Base-by-base conservation (phyloP, 495 filamentous ascomycete species). In the Penicillium parvum region DNA sequence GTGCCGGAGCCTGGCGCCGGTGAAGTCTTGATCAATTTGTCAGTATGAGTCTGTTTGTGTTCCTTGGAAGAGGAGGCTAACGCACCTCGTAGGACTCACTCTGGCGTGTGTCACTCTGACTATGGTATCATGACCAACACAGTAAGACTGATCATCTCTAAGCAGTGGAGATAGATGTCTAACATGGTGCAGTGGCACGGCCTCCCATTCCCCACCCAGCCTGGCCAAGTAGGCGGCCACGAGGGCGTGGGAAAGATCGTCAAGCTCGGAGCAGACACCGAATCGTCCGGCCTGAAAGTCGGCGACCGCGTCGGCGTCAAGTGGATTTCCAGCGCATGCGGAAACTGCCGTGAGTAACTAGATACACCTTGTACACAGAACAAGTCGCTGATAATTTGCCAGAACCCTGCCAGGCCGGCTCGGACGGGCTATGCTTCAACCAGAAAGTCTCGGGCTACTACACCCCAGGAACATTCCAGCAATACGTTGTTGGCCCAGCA, bases 61-160 rank as follows among this genome's bases (percentile, higher is more conserved):
- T 7, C 12, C 0, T 8, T 25, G 10, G n/a, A n/a, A 27, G 28
- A 7, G 21, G 4, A n/a, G 19, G 64, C 49, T 47, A 28, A 36
- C 34, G 7, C 12, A 3, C 26, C 4, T 23, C 2, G 6, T 40
- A 81, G 79, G 21, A 81, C 82, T 17, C 82, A 86, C 47, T 80
- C 77, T 1, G 84, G 84, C 35, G 79, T 88, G 23, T 86, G 84
- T 58, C 82, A 84, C 57, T 82, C 78, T 9, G 84, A 89, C 52
- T 62, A 73, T 46, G 71, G 74, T 18, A 61, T 84, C 50, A 85
- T 85, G 75, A 73, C 69, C 29, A 79, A 79, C 50, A 56, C 60
- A 6, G 67, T 71, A 61, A 35, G 46, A 14, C 26, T 40, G 11
- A 37, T 36, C 45, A 39, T 43, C 18, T 40, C 23, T 22, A 1